phyloP scores from a whole-genome alignment of 2,329 filamentous ascomycete species.

The Stemphylium beticola region DNA sequence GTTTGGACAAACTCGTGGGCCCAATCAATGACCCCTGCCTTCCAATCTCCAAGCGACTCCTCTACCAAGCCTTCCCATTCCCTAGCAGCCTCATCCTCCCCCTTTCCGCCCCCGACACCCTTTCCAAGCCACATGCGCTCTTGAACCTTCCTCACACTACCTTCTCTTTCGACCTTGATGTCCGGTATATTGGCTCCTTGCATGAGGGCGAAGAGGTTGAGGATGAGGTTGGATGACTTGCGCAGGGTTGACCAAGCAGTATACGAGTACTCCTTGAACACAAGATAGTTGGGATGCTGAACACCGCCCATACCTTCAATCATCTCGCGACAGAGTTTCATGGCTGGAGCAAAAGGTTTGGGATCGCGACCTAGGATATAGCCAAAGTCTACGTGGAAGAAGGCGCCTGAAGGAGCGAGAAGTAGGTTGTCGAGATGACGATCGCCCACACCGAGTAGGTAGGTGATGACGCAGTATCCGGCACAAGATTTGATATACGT shows the following conservation, averaged over 20 bases:
- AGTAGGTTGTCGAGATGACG: conserved; percentile 95
- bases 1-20: conserved; percentile 89
- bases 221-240: conserved; percentile 86
- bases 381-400: conserved; percentile 98
- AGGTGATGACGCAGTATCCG: conserved; percentile 98
- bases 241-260: conserved; percentile 90
- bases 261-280: conserved; percentile 96
- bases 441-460: conserved; percentile 94
- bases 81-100: conserved; percentile 86
- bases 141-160: conserved; percentile 91
- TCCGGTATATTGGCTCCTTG: conserved; percentile 97
- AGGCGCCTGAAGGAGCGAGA: conserved; percentile 86
- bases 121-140: conserved; percentile 90
- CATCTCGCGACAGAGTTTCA: conserved; percentile 98
- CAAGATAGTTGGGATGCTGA: conserved; percentile 77
- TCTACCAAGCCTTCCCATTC: conserved; percentile 90
- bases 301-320: conserved; percentile 96
- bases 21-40: conserved; percentile 92
- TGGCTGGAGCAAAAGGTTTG: conserved; percentile 94
- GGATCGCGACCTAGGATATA: conserved; percentile 97
- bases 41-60: conserved; percentile 80
- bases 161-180: conserved; percentile 89
- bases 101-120: conserved; percentile 53
- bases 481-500: conserved; percentile 96
- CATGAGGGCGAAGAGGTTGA: conserved; percentile 97